Percentiles rank a stretch among this genome's conserved stretches.
Evolutionary conservation across 2,329 filamentous ascomycete genomes (phyloP).

Genomic region (Sclerotinia minor): DNA sequence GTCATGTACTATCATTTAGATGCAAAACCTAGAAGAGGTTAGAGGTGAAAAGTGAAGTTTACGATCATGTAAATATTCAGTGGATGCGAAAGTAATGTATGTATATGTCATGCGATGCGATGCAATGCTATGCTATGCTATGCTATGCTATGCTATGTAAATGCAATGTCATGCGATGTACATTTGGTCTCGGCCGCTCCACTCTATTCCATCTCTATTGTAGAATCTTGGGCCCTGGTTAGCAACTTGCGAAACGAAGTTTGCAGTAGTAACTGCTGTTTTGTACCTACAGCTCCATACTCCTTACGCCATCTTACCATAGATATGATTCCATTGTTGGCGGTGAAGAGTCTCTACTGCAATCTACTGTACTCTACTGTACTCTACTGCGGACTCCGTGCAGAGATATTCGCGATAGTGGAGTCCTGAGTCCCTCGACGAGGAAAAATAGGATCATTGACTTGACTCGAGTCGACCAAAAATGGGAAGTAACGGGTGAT

Average conservation of each 20-base stretch:
- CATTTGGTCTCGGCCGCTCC: conserved; percentile 1
- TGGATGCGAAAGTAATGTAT: background rate
- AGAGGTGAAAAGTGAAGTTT: background rate
- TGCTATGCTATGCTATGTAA: conserved; percentile 1
- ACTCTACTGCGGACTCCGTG: background rate
- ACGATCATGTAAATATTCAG: background rate
- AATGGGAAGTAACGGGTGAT: background rate
- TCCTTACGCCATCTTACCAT: background rate
- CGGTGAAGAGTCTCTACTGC: background rate
- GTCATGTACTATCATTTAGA: conserved; percentile 8
- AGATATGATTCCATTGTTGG: conserved; percentile 4
- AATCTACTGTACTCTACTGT: conserved; percentile 6
- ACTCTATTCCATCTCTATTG: conserved; percentile 1
- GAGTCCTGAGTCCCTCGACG: background rate
- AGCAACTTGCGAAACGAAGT: conserved; percentile 6
- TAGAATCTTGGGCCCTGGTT: background rate
- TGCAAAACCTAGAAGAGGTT: background rate
- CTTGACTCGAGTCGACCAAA: background rate
- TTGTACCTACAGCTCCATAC: background rate
- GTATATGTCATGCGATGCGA: conserved; percentile 13
- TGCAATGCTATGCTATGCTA: conserved; percentile 11
- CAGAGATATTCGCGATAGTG: conserved; percentile 14
- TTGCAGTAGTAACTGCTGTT: background rate
- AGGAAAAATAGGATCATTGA: background rate
- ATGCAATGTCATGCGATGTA: conserved; percentile 22